phyloP scores from a whole-genome alignment of 306 rosid species.

The Castanea mollissima region DNA sequence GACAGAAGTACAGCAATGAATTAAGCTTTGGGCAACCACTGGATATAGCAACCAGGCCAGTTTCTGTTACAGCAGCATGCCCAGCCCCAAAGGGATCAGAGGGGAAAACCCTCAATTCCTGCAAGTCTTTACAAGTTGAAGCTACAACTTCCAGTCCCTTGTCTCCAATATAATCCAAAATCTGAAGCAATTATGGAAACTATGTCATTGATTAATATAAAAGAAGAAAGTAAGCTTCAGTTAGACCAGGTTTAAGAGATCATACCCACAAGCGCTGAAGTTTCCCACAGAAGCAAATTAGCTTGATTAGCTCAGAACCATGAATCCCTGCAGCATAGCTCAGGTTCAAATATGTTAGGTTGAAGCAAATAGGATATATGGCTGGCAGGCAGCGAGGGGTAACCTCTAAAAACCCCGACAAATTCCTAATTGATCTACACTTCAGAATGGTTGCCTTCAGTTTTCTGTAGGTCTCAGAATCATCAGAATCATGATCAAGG shows the following conservation, averaged over 20 bases:
- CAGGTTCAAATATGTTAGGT: conserved; percentile 72
- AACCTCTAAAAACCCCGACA: conserved; percentile 86
- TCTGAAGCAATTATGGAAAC: conserved; percentile 38
- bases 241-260: background rate
- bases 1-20: conserved; percentile 81
- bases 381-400: conserved; percentile 62
- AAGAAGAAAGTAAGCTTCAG: background rate
- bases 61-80: conserved; percentile 69
- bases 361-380: conserved; percentile 60
- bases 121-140: conserved; percentile 66
- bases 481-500: conserved; percentile 50
- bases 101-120: conserved; percentile 89
- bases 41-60: conserved; percentile 82
- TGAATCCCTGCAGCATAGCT: conserved; percentile 86
- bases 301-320: conserved; percentile 51
- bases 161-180: conserved; percentile 86
- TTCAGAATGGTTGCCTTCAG: conserved; percentile 44
- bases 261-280: conserved; percentile 89
- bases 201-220: conserved; percentile 2
- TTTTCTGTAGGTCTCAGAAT: conserved; percentile 43
- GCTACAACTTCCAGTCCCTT: conserved; percentile 78
- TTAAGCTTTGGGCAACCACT: conserved; percentile 81
- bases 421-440: conserved; percentile 69
- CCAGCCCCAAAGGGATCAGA: conserved; percentile 54
- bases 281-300: conserved; percentile 53